phyloP scores from a whole-genome alignment of 331 rosid species.

The Phaseolus coccineus region DNA sequence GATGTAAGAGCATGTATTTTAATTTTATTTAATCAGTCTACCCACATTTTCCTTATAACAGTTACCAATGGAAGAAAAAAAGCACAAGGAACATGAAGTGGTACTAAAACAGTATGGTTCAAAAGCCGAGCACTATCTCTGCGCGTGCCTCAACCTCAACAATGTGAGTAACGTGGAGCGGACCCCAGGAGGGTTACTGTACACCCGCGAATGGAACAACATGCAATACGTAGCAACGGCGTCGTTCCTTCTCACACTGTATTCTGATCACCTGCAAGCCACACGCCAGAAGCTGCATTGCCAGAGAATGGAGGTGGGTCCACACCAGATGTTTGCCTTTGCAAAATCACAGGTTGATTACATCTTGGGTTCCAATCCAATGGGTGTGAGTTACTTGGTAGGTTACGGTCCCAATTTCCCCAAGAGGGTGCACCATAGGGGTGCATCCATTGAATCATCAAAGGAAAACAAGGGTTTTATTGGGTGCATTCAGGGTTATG shows the following conservation, averaged over 20 bases:
- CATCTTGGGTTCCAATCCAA: slow-evolving; percentile 80
- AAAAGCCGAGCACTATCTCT: slow-evolving; percentile 68
- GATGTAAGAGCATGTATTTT: too few species aligned
- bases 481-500: slow-evolving; percentile 85
- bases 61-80: slow-evolving; percentile 66
- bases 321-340: slow-evolving; percentile 54
- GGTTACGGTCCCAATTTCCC: slow-evolving; percentile 70
- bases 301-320: slow-evolving; percentile 44
- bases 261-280: slow-evolving; percentile 64
- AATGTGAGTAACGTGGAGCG: slow-evolving; percentile 59
- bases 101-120: slow-evolving; percentile 60
- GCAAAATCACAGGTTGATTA: slow-evolving; percentile 83
- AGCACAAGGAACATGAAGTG: slow-evolving; percentile 53
- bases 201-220: slow-evolving; percentile 83
- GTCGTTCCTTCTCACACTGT: slow-evolving; percentile 67
- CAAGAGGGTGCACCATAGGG: slow-evolving; percentile 74
- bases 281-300: slow-evolving; percentile 58
- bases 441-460: slow-evolving; percentile 73
- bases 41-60: slow-evolving; percentile 41
- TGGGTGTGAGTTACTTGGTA: slow-evolving; percentile 68
- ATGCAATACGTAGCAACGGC: slow-evolving; percentile 78
- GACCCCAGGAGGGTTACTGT: slow-evolving; percentile 86
- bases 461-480: slow-evolving; percentile 62
- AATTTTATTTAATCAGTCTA: too few species aligned
- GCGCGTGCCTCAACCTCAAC: slow-evolving; percentile 72